Evolutionary conservation across 768 basidiomycete genomes (phyloP).

Genomic region (Lactarius sanguifluus): DNA sequence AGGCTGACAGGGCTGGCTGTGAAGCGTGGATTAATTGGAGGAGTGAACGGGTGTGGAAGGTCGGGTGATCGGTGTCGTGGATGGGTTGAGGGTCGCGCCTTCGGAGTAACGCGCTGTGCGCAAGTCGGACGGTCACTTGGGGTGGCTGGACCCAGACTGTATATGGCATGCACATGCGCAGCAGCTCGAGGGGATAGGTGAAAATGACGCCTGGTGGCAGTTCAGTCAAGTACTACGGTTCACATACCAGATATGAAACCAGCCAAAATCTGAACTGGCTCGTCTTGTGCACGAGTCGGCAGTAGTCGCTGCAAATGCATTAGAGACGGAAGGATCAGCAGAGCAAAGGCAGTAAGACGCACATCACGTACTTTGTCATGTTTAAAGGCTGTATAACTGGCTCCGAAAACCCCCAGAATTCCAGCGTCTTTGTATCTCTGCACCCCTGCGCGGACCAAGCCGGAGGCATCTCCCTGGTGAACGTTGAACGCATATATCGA

Average conservation of each 20-base stretch:
- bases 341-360: constrained; percentile 30
- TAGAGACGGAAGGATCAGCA: background rate
- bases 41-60: constrained; percentile 70
- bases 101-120: constrained; percentile 65
- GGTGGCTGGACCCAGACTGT: constrained; percentile 22
- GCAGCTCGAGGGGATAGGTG: constrained; percentile 94
- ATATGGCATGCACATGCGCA: constrained; percentile 84
- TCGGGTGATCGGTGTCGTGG: constrained; percentile 31
- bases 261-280: constrained; percentile 77
- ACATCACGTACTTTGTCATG: constrained; percentile 46
- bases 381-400: constrained; percentile 95
- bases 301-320: constrained; percentile 63
- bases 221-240: no score
- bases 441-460: constrained; percentile 50
- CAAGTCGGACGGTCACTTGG: constrained; percentile 47
- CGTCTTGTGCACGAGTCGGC: constrained; percentile 75
- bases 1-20: constrained; percentile 40
- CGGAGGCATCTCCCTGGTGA: no score
- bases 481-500: background rate
- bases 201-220: constrained; percentile 42
- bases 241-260: constrained; percentile 82
- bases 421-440: constrained; percentile 71
- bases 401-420: constrained; percentile 70
- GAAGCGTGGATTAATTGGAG: constrained; percentile 95
- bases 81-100: constrained; percentile 37